phyloP scores from a whole-genome alignment of 352 stramenopile genomes.

The Pythium apleroticum region DNA sequence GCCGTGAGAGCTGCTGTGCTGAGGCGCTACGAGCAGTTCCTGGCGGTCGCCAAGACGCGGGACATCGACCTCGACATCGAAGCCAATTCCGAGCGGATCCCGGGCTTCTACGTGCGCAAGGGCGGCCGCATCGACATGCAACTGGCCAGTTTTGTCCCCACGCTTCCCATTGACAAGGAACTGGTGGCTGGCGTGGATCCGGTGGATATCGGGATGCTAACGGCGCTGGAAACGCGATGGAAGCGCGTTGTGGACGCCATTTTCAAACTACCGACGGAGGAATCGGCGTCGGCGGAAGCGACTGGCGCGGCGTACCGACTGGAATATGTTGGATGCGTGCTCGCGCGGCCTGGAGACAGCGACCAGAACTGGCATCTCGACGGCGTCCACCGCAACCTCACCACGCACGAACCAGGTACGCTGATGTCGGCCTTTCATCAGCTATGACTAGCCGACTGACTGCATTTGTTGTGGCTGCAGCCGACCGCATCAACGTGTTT shows the following conservation, averaged over 20 bases:
- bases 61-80: slow-evolving; percentile 16
- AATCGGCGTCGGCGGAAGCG: not conserved
- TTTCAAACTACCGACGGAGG: not conserved
- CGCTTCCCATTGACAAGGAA: not conserved
- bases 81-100: slow-evolving; percentile 50
- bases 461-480: slow-evolving; percentile 24
- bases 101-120: slow-evolving; percentile 70
- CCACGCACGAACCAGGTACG: slow-evolving; percentile 53
- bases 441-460: no score
- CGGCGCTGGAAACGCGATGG: slow-evolving; percentile 11
- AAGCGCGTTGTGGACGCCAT: slow-evolving; percentile 8
- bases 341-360: slow-evolving; percentile 53
- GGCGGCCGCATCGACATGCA: slow-evolving; percentile 76
- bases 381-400: slow-evolving; percentile 58
- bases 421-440: no score
- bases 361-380: slow-evolving; percentile 85
- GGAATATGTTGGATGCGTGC: slow-evolving; percentile 74
- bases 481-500: slow-evolving; percentile 77
- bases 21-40: slow-evolving; percentile 34
- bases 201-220: slow-evolving; percentile 10
- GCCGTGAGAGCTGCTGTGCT: slow-evolving; percentile 23
- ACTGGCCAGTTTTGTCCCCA: slow-evolving; percentile 25
- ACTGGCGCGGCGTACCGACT: slow-evolving; percentile 27
- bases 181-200: slow-evolving; percentile 11
- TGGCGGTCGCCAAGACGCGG: slow-evolving; percentile 37